A percentile compares a stretch with the other conserved stretches of the same genome.
These are phyloP conservation scores for Chlorella sp. DNA, from an alignment of 139 green algal genomes.

Conservation along the genomic window DNA sequence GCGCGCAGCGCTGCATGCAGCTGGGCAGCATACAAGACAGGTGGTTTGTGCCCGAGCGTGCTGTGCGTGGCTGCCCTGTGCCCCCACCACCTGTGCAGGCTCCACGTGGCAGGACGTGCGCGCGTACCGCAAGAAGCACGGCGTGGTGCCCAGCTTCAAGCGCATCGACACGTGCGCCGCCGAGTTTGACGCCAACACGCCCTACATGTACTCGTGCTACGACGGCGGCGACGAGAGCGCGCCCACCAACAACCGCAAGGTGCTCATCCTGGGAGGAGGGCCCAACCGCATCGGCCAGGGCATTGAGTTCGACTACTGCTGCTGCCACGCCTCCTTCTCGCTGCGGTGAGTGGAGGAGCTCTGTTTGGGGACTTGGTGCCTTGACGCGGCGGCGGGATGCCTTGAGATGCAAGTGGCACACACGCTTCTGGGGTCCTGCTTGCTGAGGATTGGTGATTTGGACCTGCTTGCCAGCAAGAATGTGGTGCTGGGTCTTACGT, in stretches of 20 bases:
- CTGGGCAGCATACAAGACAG: too few relatives aligned
- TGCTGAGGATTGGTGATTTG: neutral
- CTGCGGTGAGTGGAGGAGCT: constrained; percentile 58
- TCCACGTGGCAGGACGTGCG: constrained; percentile 50
- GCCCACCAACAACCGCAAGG: constrained; percentile 67
- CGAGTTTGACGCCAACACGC: constrained; percentile 96
- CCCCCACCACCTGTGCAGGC: constrained; percentile 12
- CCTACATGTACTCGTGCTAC: constrained; percentile 93
- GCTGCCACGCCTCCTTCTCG: constrained; percentile 96
- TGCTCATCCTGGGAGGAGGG: constrained; percentile 98
- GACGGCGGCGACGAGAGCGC: constrained; percentile 83
- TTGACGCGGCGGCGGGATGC: too few relatives aligned
- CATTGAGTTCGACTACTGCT: constrained; percentile 99
- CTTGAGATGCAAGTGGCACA: too few relatives aligned
- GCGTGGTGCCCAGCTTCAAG: constrained; percentile 84
- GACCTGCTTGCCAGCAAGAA: neutral
- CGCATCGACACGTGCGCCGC: constrained; percentile 98
- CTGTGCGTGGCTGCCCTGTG: too few relatives aligned
- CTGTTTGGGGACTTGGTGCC: neutral
- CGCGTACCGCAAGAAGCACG: constrained; percentile 47
- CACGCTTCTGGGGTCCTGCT: neutral
- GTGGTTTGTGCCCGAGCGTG: neutral
- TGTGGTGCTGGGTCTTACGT: neutral
- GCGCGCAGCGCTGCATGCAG: too few relatives aligned
- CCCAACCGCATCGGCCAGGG: constrained; percentile 99